Evolutionary conservation across 2,329 filamentous ascomycete species (phyloP).

Genomic region (Exophiala dermatitidis): DNA sequence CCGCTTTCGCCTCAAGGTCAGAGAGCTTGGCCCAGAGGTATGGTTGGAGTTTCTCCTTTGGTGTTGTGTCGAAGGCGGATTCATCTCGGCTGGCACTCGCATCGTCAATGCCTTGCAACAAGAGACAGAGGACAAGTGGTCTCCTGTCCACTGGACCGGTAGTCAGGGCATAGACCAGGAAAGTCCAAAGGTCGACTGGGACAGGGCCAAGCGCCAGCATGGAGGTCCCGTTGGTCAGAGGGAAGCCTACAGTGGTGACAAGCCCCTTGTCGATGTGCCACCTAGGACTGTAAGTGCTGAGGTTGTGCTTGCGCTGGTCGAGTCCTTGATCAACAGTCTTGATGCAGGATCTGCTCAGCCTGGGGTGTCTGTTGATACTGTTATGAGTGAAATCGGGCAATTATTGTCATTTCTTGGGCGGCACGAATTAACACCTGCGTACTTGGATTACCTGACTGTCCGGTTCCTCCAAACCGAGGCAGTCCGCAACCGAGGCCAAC

Average conservation of each 20-base stretch:
- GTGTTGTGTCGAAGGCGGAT: conserved; percentile 45
- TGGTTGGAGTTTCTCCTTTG: conserved; percentile 47
- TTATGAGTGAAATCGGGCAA: conserved; percentile 28
- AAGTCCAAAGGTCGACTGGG: conserved; percentile 16
- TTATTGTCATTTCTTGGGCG: conserved; percentile 38
- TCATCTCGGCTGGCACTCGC: conserved; percentile 36
- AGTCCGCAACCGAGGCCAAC: conserved; percentile 40
- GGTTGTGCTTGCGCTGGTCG: conserved; percentile 49
- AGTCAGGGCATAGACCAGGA: conserved; percentile 1
- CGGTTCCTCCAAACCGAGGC: conserved; percentile 47
- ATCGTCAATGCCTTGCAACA: conserved; percentile 34
- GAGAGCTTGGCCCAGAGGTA: conserved; percentile 41
- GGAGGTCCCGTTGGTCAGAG: conserved; percentile 14
- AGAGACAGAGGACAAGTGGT: conserved; percentile 33
- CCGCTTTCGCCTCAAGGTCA: conserved; percentile 36
- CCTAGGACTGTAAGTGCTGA: conserved; percentile 50
- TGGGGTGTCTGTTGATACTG: background rate
- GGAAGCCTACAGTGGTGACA: conserved; percentile 19
- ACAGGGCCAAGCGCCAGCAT: conserved; percentile 10
- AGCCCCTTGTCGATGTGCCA: conserved; percentile 37
- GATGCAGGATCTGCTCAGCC: conserved; percentile 31
- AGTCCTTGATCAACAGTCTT: conserved; percentile 45
- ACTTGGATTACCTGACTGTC: conserved; percentile 37
- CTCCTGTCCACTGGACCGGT: conserved; percentile 35
- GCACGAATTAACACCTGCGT: conserved; percentile 29